Conservation (phyloP, 2,329 filamentous ascomycete species). For the Cladosporium sp. region DNA sequence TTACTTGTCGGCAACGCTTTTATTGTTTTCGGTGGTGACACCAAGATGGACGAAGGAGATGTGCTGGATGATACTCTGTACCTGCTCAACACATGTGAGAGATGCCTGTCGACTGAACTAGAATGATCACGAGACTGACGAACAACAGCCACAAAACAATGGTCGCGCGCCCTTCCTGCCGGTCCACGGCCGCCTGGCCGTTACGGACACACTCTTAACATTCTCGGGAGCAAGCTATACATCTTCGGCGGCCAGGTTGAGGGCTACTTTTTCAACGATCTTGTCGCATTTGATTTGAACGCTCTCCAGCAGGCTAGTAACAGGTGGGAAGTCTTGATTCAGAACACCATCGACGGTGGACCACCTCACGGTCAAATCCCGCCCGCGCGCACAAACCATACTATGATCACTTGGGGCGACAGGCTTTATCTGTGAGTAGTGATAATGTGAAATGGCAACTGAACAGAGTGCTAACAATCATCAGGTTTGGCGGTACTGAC, state of each 20-base stretch:
- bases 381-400: conserved; percentile 90
- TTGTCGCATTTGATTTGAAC: conserved; percentile 93
- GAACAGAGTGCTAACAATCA: conserved; percentile 40
- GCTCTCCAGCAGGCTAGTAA: conserved; percentile 87
- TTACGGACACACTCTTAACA: conserved; percentile 95
- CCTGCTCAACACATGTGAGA: conserved; percentile 93
- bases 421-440: conserved; percentile 67
- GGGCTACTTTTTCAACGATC: conserved; percentile 96
- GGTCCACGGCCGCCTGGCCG: conserved; percentile 82
- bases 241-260: conserved; percentile 98
- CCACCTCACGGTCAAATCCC: conserved; percentile 65
- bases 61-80: conserved; percentile 93
- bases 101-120: background rate
- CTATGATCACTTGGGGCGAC: conserved; percentile 86
- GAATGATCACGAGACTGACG: conserved; percentile 27
- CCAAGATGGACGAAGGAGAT: conserved; percentile 91
- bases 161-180: conserved; percentile 88
- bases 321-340: conserved; percentile 88
- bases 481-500: conserved; percentile 89
- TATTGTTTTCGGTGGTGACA: conserved; percentile 98
- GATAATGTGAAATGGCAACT: conserved; percentile 49
- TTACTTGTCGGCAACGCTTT: conserved; percentile 96
- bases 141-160: conserved; percentile 81
- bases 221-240: conserved; percentile 93
- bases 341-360: conserved; percentile 63